Conservation (phyloP, 768 basidiomycete genomes). For the Pleurotus eryngii region DNA sequence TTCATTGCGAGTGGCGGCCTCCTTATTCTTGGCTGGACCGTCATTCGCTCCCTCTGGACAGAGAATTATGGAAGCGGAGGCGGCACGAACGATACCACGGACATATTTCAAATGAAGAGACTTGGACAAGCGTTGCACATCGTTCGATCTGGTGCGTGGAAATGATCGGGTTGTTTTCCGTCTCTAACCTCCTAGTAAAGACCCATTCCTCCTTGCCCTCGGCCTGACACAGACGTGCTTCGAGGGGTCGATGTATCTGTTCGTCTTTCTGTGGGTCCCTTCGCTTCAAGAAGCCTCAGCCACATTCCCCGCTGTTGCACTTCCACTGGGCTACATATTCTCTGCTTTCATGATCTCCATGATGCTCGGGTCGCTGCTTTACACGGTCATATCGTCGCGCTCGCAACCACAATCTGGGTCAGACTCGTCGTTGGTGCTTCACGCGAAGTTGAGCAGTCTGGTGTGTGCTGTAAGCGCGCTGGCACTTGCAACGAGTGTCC, state of each 20-base stretch:
- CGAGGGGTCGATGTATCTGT: slow-evolving; percentile 83
- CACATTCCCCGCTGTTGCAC: slow-evolving; percentile 28
- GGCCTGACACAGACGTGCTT: slow-evolving; percentile 79
- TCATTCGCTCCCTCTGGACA: slow-evolving; percentile 56
- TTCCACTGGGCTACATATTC: slow-evolving; percentile 79
- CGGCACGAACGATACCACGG: slow-evolving; percentile 22
- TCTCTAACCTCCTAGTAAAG: slow-evolving; percentile 27
- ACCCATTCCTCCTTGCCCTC: slow-evolving; percentile 58
- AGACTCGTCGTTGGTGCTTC: slow-evolving; percentile 49
- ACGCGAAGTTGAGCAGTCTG: slow-evolving; percentile 63
- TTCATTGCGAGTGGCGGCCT: slow-evolving; percentile 62
- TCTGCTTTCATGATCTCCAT: slow-evolving; percentile 79
- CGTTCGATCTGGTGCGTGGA: slow-evolving; percentile 42
- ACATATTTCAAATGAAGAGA: slow-evolving; percentile 50
- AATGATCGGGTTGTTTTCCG: not conserved
- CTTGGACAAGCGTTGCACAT: slow-evolving; percentile 55
- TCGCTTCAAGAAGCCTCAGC: slow-evolving; percentile 61
- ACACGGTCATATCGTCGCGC: slow-evolving; percentile 47
- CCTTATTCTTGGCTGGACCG: slow-evolving; percentile 50
- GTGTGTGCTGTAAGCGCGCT: slow-evolving; percentile 60
- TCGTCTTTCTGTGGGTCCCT: slow-evolving; percentile 83
- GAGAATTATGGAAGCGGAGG: slow-evolving; percentile 66
- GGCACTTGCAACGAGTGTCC: slow-evolving; percentile 49
- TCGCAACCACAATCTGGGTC: slow-evolving; percentile 15
- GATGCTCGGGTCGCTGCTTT: slow-evolving; percentile 76